Conservation (phyloP, 345 rosid species). For the Streptanthus diversifolius region DNA sequence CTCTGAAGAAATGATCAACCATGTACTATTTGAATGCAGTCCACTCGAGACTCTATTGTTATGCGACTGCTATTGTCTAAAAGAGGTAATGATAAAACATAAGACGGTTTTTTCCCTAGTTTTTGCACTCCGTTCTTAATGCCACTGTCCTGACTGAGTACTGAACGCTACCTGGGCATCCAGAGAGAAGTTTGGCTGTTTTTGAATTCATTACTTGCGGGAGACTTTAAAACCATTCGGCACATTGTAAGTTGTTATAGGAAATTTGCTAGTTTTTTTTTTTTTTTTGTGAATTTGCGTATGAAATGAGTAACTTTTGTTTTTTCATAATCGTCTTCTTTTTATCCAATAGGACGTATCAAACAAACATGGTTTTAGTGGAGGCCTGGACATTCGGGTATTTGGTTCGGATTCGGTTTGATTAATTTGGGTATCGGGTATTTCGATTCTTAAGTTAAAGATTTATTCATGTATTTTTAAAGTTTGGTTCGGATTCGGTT, state of each 20-base stretch:
- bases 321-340: neutral
- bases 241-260: constrained; percentile 52
- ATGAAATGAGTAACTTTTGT: neutral
- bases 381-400: no score
- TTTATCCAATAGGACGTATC: constrained; percentile 58
- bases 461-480: no score
- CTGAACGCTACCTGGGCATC: constrained; percentile 10
- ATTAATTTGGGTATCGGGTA: no score
- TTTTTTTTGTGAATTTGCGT: neutral
- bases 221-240: constrained; percentile 66
- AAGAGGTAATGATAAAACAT: constrained; percentile 49
- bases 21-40: neutral
- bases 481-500: no score
- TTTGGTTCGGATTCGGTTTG: no score
- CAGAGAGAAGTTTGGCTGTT: constrained; percentile 75
- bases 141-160: constrained; percentile 4
- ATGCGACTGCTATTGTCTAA: constrained; percentile 63
- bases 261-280: neutral
- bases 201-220: constrained; percentile 52
- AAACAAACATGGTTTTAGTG: constrained; percentile 57
- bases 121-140: neutral
- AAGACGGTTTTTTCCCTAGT: neutral
- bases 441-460: no score
- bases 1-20: neutral
- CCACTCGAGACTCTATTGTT: constrained; percentile 67